A percentile compares a stretch with the other conserved stretches of the same genome.
These are phyloP conservation scores for Trypanosoma boissoni DNA, from an alignment of 208 protist species.

Conservation along the genomic window DNA sequence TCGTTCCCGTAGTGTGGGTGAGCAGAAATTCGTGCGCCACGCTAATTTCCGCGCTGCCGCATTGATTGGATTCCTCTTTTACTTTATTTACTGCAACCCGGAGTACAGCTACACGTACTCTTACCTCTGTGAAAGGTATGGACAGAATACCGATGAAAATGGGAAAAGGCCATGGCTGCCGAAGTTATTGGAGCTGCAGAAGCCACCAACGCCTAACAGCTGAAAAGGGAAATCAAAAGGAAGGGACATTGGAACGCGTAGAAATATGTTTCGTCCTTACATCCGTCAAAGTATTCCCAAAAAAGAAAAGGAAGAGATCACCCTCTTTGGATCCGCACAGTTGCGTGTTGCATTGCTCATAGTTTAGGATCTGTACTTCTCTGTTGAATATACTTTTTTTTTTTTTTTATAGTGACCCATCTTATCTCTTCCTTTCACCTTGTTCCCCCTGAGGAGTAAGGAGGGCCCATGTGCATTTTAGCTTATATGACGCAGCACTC, in stretches of 20 bases:
- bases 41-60: constrained; percentile 37
- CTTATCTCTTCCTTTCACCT: background rate
- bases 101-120: constrained; percentile 74
- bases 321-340: background rate
- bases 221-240: constrained; percentile 21
- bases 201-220: too few species aligned
- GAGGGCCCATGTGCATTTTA: constrained; percentile 66
- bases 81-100: constrained; percentile 90
- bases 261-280: too few species aligned
- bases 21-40: constrained; percentile 59
- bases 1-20: constrained; percentile 33
- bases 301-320: background rate
- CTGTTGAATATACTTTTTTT: constrained; percentile 4
- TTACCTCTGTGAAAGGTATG: constrained; percentile 38
- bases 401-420: constrained; percentile 3
- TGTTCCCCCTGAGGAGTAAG: background rate
- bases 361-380: too few species aligned
- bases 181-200: constrained; percentile 58
- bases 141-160: constrained; percentile 22
- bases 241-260: background rate
- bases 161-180: constrained; percentile 40
- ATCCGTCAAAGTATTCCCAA: too few species aligned
- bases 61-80: constrained; percentile 37
- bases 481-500: constrained; percentile 45
- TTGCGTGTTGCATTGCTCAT: too few species aligned